Evolutionary conservation across 2,329 filamentous ascomycete genomes (phyloP).

Genomic region (Dryadomyces quercivorus): DNA sequence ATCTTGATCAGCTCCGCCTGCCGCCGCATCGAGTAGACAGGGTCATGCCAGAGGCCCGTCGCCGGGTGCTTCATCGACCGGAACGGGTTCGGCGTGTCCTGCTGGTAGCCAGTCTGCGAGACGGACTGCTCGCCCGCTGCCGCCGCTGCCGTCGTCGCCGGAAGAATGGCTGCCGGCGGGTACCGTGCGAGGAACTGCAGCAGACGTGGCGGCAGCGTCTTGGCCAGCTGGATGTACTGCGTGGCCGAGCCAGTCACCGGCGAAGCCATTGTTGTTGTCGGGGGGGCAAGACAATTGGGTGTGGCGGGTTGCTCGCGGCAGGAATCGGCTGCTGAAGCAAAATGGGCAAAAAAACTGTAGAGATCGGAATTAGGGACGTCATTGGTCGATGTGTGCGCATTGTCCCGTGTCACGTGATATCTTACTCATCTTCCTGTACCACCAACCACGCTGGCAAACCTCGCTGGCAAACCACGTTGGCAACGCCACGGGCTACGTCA

Average conservation of each 20-base stretch:
- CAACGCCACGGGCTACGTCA: no score
- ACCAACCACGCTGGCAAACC: no score
- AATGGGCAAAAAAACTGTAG: no score
- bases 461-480: no score
- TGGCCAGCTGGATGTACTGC: slow-evolving; percentile 45
- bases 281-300: no score
- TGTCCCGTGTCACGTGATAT: no score
- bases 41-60: slow-evolving; percentile 75
- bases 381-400: no score
- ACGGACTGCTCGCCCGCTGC: slow-evolving; percentile 18
- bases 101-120: slow-evolving; percentile 36
- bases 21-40: slow-evolving; percentile 68
- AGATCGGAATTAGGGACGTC: no score
- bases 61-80: slow-evolving; percentile 61
- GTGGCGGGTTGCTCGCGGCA: neutral
- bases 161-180: slow-evolving; percentile 55
- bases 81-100: slow-evolving; percentile 65
- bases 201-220: slow-evolving; percentile 63
- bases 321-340: no score
- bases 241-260: slow-evolving; percentile 1
- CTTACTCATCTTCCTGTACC: no score
- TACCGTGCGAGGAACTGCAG: slow-evolving; percentile 83
- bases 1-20: slow-evolving; percentile 89
- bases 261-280: slow-evolving; percentile 7
- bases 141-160: slow-evolving; percentile 27